These are phyloP conservation scores for Xylaria nigripes DNA, from an alignment of 495 filamentous ascomycete genomes.

Conservation along the genomic window DNA sequence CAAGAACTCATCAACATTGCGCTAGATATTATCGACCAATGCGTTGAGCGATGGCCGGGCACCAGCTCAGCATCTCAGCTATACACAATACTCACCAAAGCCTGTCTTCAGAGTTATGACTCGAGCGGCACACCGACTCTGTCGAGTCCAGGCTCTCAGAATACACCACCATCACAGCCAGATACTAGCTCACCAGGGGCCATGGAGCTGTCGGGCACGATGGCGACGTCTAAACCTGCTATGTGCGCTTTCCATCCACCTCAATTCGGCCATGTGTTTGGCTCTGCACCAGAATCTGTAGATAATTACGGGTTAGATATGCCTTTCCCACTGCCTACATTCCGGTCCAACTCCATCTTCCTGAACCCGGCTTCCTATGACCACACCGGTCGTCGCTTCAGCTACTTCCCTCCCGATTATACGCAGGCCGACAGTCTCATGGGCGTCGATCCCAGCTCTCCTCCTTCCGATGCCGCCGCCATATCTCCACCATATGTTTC, in stretches of 20 bases:
- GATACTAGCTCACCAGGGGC: conserved; percentile 37
- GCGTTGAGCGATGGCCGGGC: conserved; percentile 82
- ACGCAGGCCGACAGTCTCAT: conserved; percentile 24
- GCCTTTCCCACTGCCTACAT: conserved; percentile 34
- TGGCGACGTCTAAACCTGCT: conserved; percentile 14
- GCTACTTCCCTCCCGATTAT: conserved; percentile 47
- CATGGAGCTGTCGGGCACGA: conserved; percentile 25
- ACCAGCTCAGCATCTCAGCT: conserved; percentile 73
- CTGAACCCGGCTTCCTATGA: conserved; percentile 39
- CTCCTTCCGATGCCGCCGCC: conserved; percentile 19
- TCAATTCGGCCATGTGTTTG: conserved; percentile 47
- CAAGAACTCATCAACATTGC: conserved; percentile 61
- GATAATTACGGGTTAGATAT: conserved; percentile 28
- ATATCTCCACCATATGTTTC: conserved; percentile 22
- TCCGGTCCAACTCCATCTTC: conserved; percentile 51
- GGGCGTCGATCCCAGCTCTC: conserved; percentile 19
- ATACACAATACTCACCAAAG: conserved; percentile 69
- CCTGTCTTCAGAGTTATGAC: conserved; percentile 75
- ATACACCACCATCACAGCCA: conserved; percentile 49
- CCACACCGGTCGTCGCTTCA: conserved; percentile 38
- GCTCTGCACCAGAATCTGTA: conserved; percentile 34
- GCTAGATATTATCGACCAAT: conserved; percentile 63
- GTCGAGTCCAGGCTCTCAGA: conserved; percentile 52
- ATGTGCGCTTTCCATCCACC: conserved; percentile 33
- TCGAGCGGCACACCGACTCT: conserved; percentile 42